phyloP scores from a whole-genome alignment of 305 asterid species.

The Fraxinus latifolia region DNA sequence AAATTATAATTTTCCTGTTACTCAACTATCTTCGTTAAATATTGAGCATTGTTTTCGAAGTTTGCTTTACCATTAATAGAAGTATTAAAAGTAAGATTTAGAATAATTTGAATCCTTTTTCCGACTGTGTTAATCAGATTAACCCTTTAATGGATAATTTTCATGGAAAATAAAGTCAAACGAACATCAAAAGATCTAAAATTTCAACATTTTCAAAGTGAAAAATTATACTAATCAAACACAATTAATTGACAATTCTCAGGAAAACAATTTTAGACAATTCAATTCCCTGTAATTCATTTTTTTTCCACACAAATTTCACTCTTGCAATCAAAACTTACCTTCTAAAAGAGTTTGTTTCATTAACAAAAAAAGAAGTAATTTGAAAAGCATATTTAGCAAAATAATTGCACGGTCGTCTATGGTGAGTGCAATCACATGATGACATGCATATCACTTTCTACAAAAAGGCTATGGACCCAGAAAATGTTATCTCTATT shows the following conservation, averaged over 20 bases:
- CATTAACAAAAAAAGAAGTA: not conserved
- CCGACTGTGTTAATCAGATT: not conserved
- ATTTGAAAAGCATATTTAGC: not conserved
- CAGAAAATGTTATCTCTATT: conserved; percentile 5
- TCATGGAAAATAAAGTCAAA: too few species aligned
- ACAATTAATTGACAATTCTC: too few species aligned
- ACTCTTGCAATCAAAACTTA: too few species aligned
- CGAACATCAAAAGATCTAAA: too few species aligned
- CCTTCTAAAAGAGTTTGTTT: not conserved
- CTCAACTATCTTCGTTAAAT: not conserved
- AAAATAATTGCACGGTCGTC: not conserved
- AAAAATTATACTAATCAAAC: too few species aligned
- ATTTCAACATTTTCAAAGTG: too few species aligned
- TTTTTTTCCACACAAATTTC: too few species aligned
- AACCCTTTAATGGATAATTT: not conserved
- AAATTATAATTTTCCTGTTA: not conserved
- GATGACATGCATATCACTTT: conserved; percentile 6
- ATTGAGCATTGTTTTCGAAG: not conserved
- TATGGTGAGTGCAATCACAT: not conserved
- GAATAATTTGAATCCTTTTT: too few species aligned
- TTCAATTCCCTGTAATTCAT: too few species aligned
- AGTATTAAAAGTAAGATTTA: not conserved
- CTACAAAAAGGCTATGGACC: conserved; percentile 36
- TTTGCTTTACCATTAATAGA: not conserved
- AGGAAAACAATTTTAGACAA: too few species aligned